Evolutionary conservation across 768 basidiomycete species (phyloP), one percentile per base, ranked within the genome.

Genomic region (Tephrocybe sp.): DNA sequence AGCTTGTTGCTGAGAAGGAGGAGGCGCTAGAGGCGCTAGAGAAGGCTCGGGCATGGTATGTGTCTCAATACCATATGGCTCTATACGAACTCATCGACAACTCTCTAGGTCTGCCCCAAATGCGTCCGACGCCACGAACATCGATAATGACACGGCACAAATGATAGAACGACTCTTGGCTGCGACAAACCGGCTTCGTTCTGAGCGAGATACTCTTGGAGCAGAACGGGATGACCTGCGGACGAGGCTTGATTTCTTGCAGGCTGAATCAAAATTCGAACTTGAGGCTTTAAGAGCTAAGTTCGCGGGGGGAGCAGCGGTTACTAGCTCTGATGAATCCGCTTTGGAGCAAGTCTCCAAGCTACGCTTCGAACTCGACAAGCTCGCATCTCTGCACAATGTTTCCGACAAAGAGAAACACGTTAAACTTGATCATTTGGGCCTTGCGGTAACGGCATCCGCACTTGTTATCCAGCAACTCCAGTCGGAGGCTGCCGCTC

Each of bases 151-250:
- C 27, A 62, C 67, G 9, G 62, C 77, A 15, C 62, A 58, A 16
- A 68, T 77, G 36, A 71, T 86, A 27, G 80, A 79, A 52, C 78
- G 76, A 31, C 71, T 90, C 19, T 70, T 90, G 42, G 64, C 64
- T 22, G 82, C 87, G 1, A 70, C 88, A 35, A 78, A 82, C n/a
- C 79, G 88, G 27, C 69, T 90, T 38, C 82, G 89, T 4, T 63
- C 64, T 5, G 87, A 91, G 56, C 75, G 88, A 5, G 84, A 90
- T 54, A 69, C 65, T 40, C 73, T 89, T 21, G 1, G 3, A 18
- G 25, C 64, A 4, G 87, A 91, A 56, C 75, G 88, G 4, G 84
- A 90, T 53, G 69, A 65, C 38, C 73, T 89, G 22, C 76, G 76
- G 43, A 76, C 83, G 5, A 77, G 85, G 46, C 65, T 91, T 12